Evolutionary conservation across 768 basidiomycete genomes (phyloP).

Genomic region (Rhodotorula toruloides): DNA sequence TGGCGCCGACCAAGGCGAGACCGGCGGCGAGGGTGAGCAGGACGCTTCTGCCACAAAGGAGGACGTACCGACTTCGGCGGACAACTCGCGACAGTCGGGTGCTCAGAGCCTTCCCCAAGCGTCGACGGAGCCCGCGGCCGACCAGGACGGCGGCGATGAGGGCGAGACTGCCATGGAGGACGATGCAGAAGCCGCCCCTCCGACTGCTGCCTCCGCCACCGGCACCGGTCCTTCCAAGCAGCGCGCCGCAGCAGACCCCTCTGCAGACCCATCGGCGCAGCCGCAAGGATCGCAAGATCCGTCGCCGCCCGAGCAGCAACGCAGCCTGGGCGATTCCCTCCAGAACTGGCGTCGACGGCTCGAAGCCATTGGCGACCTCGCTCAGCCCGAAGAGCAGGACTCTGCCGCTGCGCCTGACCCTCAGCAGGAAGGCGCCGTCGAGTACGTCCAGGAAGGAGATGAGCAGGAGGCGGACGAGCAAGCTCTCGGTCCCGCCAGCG

Average conservation of each 20-base stretch:
- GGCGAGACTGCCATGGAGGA: conserved; percentile 10
- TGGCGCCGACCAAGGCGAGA: conserved; percentile 34
- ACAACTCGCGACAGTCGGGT: conserved; percentile 17
- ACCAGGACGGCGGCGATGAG: conserved; percentile 8
- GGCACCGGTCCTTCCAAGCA: conserved; percentile 34
- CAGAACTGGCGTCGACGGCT: conserved; percentile 76
- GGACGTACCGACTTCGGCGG: conserved; percentile 18
- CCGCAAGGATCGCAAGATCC: conserved; percentile 13
- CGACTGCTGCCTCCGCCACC: conserved; percentile 14
- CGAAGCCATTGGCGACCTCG: conserved; percentile 65
- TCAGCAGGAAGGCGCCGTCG: conserved; percentile 51
- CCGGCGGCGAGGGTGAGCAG: conserved; percentile 36
- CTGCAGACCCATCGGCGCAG: conserved; percentile 22
- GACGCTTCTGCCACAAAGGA: conserved; percentile 22
- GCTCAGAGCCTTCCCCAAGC: conserved; percentile 6
- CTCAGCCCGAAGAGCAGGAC: conserved; percentile 47
- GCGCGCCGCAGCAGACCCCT: conserved; percentile 25
- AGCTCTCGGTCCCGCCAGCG: conserved; percentile 77
- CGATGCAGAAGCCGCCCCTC: conserved; percentile 13
- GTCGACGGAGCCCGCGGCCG: conserved; percentile 6
- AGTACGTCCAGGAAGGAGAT: conserved; percentile 68
- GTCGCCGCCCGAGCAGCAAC: conserved; percentile 43
- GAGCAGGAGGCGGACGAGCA: conserved; percentile 64
- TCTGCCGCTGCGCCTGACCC: conserved; percentile 47
- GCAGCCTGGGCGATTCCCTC: conserved; percentile 75